These are phyloP conservation scores for Neobulgaria alba DNA, from an alignment of 2,329 filamentous ascomycete species.

Conservation along the genomic window DNA sequence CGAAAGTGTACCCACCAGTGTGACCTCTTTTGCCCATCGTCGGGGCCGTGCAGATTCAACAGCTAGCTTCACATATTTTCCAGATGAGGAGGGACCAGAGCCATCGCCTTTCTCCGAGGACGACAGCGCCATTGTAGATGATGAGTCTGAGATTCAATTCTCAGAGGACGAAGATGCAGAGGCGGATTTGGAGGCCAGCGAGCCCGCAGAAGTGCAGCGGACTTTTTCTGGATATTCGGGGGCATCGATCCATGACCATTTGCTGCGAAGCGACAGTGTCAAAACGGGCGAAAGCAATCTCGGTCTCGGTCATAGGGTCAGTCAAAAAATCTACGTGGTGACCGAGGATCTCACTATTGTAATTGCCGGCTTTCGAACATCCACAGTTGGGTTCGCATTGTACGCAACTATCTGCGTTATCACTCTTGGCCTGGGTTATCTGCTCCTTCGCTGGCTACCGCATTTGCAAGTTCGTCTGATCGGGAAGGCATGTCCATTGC, in stretches of 20 bases:
- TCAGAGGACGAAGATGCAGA: constrained; percentile 23
- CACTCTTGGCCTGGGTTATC: constrained; percentile 70
- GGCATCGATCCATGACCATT: constrained; percentile 49
- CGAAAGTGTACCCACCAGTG: constrained; percentile 90
- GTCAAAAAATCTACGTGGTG: constrained; percentile 86
- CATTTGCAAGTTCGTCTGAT: constrained; percentile 73
- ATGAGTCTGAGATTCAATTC: constrained; percentile 30
- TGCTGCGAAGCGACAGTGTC: constrained; percentile 64
- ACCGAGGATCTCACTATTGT: constrained; percentile 94
- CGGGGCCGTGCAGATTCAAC: constrained; percentile 73
- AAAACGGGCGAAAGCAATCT: constrained; percentile 58
- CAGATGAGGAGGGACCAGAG: constrained; percentile 50
- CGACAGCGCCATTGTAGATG: constrained; percentile 32
- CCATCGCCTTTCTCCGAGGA: constrained; percentile 32
- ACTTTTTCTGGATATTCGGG: constrained; percentile 54
- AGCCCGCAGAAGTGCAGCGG: constrained; percentile 42
- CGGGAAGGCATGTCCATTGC: constrained; percentile 59
- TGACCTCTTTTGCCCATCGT: constrained; percentile 85
- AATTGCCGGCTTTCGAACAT: constrained; percentile 84
- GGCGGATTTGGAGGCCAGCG: constrained; percentile 29
- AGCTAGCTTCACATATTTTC: constrained; percentile 84
- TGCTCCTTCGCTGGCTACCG: constrained; percentile 84
- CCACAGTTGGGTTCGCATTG: constrained; percentile 53
- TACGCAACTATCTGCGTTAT: constrained; percentile 65
- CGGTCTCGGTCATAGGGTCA: constrained; percentile 55